Conservation (phyloP, 768 basidiomycete genomes). For the Lactarius psammicola region DNA sequence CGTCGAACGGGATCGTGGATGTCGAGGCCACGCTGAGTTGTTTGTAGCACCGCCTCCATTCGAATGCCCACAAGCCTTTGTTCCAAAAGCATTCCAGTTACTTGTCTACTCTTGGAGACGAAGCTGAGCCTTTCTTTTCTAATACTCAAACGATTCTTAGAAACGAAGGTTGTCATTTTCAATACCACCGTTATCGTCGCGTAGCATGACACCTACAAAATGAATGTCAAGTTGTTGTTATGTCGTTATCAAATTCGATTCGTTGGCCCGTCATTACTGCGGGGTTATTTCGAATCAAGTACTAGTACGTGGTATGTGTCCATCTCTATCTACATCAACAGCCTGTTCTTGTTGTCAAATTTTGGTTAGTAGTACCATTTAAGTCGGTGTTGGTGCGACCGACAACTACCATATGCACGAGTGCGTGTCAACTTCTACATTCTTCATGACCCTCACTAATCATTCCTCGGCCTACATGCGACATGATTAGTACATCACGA, state of each 20-base stretch:
- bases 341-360: too few species aligned
- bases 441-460: too few species aligned
- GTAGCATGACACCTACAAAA: neutral
- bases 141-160: neutral
- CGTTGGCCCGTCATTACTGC: neutral
- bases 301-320: too few species aligned
- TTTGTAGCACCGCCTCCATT: neutral
- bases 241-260: neutral
- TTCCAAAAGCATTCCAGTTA: neutral
- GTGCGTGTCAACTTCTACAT: too few species aligned
- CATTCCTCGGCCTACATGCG: too few species aligned
- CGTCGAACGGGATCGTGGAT: neutral
- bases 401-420: too few species aligned
- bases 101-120: neutral
- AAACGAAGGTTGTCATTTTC: neutral
- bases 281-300: too few species aligned
- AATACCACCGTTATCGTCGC: neutral
- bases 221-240: neutral
- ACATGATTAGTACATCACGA: neutral
- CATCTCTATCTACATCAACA: too few species aligned
- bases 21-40: neutral
- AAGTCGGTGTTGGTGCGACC: too few species aligned
- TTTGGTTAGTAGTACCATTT: too few species aligned
- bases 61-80: neutral
- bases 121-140: neutral